These are phyloP conservation scores for Solanum ossicruentum DNA, from an alignment of 257 asterid species.

Conservation along the genomic window DNA sequence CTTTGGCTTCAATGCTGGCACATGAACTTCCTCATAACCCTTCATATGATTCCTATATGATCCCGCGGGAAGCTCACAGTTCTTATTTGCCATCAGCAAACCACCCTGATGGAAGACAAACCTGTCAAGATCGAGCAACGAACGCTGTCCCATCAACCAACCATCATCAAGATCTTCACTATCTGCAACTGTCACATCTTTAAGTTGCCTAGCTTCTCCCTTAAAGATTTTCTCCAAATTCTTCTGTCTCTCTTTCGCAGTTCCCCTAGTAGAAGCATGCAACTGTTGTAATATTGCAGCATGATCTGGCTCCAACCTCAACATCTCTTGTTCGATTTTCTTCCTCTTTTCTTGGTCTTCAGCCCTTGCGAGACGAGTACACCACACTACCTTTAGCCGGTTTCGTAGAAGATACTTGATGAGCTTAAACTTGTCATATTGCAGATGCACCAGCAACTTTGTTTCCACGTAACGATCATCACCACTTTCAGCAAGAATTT, in stretches of 20 bases:
- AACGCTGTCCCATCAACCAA: conserved; percentile 21
- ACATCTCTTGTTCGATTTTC: conserved; percentile 27
- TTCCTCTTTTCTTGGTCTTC: conserved; percentile 25
- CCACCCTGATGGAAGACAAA: conserved; percentile 17
- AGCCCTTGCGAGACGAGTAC: conserved; percentile 33
- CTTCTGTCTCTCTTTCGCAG: conserved; percentile 19
- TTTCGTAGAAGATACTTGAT: conserved; percentile 21
- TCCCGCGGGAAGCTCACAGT: conserved; percentile 21
- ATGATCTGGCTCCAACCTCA: conserved; percentile 19
- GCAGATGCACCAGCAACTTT: conserved; percentile 23
- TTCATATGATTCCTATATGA: conserved; percentile 12
- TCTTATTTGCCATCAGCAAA: conserved; percentile 16
- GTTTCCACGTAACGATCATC: conserved; percentile 29
- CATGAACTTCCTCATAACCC: conserved; percentile 32
- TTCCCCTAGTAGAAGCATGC: conserved; percentile 25
- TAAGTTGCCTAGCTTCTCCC: conserved; percentile 19
- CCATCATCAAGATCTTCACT: conserved; percentile 17
- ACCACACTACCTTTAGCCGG: conserved; percentile 33
- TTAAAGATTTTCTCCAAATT: conserved; percentile 2
- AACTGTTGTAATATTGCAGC: conserved; percentile 23
- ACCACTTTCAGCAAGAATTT: conserved; percentile 18
- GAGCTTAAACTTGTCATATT: conserved; percentile 22
- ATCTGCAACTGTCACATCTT: conserved; percentile 15
- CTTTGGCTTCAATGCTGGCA: conserved; percentile 21
- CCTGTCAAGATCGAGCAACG: conserved; percentile 25